Base-by-base conservation (phyloP, 192 early-diverging fungal genomes). In the Entomortierella chlamydospora region DNA sequence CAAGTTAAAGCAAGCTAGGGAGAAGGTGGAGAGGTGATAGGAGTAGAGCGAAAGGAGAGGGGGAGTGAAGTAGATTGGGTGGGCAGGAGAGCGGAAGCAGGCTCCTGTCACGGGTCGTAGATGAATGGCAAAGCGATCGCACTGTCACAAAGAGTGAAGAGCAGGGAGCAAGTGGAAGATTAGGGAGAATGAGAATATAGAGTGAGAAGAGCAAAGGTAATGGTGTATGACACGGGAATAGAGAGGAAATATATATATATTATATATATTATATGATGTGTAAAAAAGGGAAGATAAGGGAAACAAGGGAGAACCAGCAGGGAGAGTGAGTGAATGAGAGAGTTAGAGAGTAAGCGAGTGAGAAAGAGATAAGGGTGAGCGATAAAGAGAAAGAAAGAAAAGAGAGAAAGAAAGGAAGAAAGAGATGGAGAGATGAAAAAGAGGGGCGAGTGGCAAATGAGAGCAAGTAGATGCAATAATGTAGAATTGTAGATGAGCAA, bases 301-400 rank as follows among this genome's bases (percentile, higher is more conserved):
- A 34, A 34, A 37, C 7, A 10, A 23, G 22, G 33, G 9, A n/a
- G n/a, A n/a, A n/a, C n/a, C n/a, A 18, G 30, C 12, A 29, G 29
- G 17, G 41, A 56, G 13, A 57, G 25, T 9, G 55, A 57, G 29
- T n/a, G 42, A 47, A 20, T 50, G 18, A 50, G 57, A 59, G 67
- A 60, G 23, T 49, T 45, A 53, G 34, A 43, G 25, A 39, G n/a
- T 18, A 34, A 41, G 37, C 28, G 33, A 29, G 18, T 17, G 57
- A 22, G 23, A 41, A 22, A 61, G 31, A 51, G 33, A 26, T n/a
- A 7, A 13, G 1, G 0, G 41, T 42, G 3, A 31, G 55, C 3
- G 31, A 12, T 31, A 22, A 6, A 9, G 41, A 30, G 56, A 37
- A 37, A 37, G 33, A 22, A 25, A 26, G 42, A 25, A 51, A n/a